phyloP scores from a whole-genome alignment of 805 yeast genomes.

The Candida railenensis region DNA sequence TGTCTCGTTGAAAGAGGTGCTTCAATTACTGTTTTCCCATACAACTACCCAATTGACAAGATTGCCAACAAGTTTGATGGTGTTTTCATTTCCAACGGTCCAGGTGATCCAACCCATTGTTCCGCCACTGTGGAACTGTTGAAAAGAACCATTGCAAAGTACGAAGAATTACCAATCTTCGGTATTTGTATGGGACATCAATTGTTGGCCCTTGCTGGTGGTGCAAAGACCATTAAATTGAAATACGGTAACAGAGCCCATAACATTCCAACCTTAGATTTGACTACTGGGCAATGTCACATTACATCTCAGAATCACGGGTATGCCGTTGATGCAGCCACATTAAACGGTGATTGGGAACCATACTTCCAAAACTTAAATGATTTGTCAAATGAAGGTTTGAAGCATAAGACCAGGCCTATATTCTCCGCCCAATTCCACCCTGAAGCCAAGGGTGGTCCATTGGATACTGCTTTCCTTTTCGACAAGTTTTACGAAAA shows the following conservation, averaged over 20 bases:
- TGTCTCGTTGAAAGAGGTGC: slow-evolving; percentile 95
- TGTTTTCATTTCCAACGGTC: slow-evolving; percentile 91
- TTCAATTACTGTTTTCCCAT: slow-evolving; percentile 93
- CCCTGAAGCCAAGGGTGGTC: slow-evolving; percentile 99
- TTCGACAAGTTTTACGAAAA: slow-evolving; percentile 85
- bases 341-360: slow-evolving; percentile 78
- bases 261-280: slow-evolving; percentile 92
- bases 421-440: slow-evolving; percentile 97
- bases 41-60: slow-evolving; percentile 88
- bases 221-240: slow-evolving; percentile 88
- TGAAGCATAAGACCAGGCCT: slow-evolving; percentile 85
- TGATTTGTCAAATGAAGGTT: slow-evolving; percentile 96
- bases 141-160: slow-evolving; percentile 61
- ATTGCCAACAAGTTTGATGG: slow-evolving; percentile 94
- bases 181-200: slow-evolving; percentile 99
- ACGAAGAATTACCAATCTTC: slow-evolving; percentile 79
- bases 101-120: slow-evolving; percentile 97
- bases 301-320: slow-evolving; percentile 99
- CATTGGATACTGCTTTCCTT: slow-evolving; percentile 85
- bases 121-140: slow-evolving; percentile 71
- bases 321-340: slow-evolving; percentile 85
- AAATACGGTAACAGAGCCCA: slow-evolving; percentile 99
- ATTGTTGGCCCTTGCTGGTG: slow-evolving; percentile 89
- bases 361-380: slow-evolving; percentile 86
- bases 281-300: slow-evolving; percentile 89